Evolutionary conservation across 83 land plant species (phyloP), one percentile per base, ranked within the genome.

Genomic region (Picea abies): DNA sequence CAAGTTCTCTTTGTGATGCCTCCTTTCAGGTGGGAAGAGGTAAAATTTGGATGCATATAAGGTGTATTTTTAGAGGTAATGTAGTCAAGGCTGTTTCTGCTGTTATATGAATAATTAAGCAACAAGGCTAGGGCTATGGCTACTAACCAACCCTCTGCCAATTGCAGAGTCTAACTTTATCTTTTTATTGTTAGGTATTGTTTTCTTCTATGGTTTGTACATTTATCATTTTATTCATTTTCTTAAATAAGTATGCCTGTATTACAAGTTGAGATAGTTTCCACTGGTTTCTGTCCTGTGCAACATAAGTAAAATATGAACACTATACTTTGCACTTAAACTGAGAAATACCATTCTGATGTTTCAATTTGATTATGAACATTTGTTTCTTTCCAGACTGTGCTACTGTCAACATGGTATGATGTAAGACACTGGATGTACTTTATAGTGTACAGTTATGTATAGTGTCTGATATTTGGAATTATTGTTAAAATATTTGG

Each of bases 11-110:
- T 23, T 58, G 87, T 89, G 68, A 49, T 82, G 79, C 83, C 73
- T 6, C 94, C 98, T 16, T 93, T 95, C 86, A 85, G 87, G 37
- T 96, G 98, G 98, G 96, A 93, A 44, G 19, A 64, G 62, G n/a
- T 92, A 84, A 86, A 80, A 16, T 85, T 79, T 86, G 98, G 98
- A 58, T 35, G 84, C 20, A 86, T 73, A 3, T 89, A 79, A 76
- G 10, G 56, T 39, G 11, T 39, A 16, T 71, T 39, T 44, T 39
- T 7, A 19, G 49, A 6, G n/a, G 11, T 0, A 37, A 72, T 37
- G n/a, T 5, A 41, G 76, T 41, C 20, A n/a, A 8, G 52, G 76
- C 7, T 71, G 76, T 32, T 39, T 52, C 56, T 5, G n/a, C 37
- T 19, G 39, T 32, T 67, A 29, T 32, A 67, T 23, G 14, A 67